Evolutionary conservation across 441 rosid species (phyloP).

Genomic region (Euphorbia celastroides): DNA sequence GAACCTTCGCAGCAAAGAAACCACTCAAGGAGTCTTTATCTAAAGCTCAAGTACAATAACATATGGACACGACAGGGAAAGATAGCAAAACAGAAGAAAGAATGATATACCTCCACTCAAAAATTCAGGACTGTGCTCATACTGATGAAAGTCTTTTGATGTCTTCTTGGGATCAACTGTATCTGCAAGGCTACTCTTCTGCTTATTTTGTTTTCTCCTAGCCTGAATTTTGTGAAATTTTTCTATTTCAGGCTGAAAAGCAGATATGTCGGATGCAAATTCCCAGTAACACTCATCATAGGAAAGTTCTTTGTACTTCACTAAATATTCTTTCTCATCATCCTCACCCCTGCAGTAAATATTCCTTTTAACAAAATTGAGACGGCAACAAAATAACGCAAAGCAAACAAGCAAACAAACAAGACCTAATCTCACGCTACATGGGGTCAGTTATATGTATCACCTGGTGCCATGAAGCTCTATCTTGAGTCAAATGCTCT

Average conservation of each 20-base stretch:
- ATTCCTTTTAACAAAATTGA: conserved; percentile 9
- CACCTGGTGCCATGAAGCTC: too few species aligned
- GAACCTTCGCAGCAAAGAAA: conserved; percentile 56
- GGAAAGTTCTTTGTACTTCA: conserved; percentile 88
- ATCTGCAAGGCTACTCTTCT: conserved; percentile 40
- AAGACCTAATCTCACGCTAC: too few species aligned
- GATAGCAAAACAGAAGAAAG: conserved; percentile 3
- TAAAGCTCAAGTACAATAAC: conserved; percentile 15
- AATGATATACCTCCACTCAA: conserved; percentile 71
- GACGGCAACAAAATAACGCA: conserved; percentile 17
- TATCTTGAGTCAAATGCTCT: too few species aligned
- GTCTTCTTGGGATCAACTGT: conserved; percentile 51
- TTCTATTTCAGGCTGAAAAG: conserved; percentile 88
- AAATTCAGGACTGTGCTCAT: conserved; percentile 83
- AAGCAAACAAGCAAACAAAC: too few species aligned
- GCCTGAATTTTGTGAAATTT: conserved; percentile 63
- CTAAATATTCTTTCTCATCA: conserved; percentile 82
- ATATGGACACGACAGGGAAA: conserved; percentile 13
- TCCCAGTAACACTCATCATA: conserved; percentile 99
- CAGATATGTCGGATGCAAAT: conserved; percentile 78
- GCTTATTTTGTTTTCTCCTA: conserved; percentile 49
- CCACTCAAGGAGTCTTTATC: conserved; percentile 16
- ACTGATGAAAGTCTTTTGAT: conserved; percentile 77
- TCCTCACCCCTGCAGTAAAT: conserved; percentile 66
- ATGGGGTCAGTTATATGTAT: too few species aligned